A percentile compares a stretch with the other conserved stretches of the same genome.
Evolutionary conservation across 129 eudicot genomes (phyloP).

Genomic region (Pittosporum tobira): DNA sequence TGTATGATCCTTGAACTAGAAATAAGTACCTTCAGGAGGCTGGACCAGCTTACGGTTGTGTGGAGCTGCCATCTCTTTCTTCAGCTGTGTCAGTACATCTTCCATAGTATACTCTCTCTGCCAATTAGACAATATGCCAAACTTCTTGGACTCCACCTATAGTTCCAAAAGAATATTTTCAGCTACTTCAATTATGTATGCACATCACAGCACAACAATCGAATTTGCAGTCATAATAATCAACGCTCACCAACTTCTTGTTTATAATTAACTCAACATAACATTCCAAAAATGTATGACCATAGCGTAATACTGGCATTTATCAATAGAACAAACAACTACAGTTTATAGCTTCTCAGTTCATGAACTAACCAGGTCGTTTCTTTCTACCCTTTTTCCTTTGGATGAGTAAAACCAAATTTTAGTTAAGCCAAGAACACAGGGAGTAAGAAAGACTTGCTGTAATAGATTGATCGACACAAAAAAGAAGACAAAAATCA

Average conservation of each 20-base stretch:
- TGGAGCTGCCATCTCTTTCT: slow-evolving; percentile 60
- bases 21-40: slow-evolving; percentile 62
- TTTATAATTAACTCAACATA: too few relatives aligned
- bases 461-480: not conserved
- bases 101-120: slow-evolving; percentile 73
- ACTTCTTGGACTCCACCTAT: slow-evolving; percentile 63
- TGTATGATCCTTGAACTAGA: slow-evolving; percentile 21
- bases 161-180: not conserved
- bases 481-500: not conserved
- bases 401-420: too few relatives aligned
- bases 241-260: not conserved
- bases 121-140: slow-evolving; percentile 57
- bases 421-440: too few relatives aligned
- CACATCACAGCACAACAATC: not conserved
- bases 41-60: slow-evolving; percentile 70
- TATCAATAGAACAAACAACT: too few relatives aligned
- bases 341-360: too few relatives aligned
- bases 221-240: too few relatives aligned
- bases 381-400: too few relatives aligned
- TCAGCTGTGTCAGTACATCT: slow-evolving; percentile 51
- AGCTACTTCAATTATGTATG: not conserved
- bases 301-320: too few relatives aligned
- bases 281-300: too few relatives aligned
- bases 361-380: too few relatives aligned
- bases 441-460: not conserved